Percentiles rank a stretch among this genome's conserved stretches.
Conservation (phyloP, 1,284 basidiomycete species). For the Pseudomicrostroma phylloplanum region DNA sequence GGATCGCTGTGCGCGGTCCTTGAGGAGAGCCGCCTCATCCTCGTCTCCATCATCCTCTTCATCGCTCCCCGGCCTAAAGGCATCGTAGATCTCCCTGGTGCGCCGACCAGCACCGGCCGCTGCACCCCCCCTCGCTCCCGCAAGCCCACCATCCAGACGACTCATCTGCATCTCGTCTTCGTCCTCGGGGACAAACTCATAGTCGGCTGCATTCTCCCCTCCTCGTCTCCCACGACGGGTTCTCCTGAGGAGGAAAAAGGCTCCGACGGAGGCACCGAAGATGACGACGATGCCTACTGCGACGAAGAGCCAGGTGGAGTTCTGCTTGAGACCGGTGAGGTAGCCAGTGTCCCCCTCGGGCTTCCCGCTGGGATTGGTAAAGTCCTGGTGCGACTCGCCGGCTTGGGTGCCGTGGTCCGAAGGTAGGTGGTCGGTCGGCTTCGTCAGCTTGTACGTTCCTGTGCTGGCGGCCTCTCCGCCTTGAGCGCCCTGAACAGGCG, state of each 20-base stretch:
- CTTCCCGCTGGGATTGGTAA: constrained; percentile 46
- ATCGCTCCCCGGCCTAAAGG: constrained; percentile 48
- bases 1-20: background rate
- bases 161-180: constrained; percentile 56
- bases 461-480: constrained; percentile 39
- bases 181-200: constrained; percentile 62
- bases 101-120: constrained; percentile 15
- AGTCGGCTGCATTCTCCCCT: constrained; percentile 53
- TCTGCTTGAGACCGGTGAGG: constrained; percentile 70
- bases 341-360: constrained; percentile 68
- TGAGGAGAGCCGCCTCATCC: constrained; percentile 1
- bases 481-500: constrained; percentile 13
- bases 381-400: constrained; percentile 44
- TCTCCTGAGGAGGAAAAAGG: constrained; percentile 59
- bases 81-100: constrained; percentile 8
- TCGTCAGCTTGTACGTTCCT: constrained; percentile 59
- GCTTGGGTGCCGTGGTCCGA: constrained; percentile 64
- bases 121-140: constrained; percentile 26
- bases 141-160: constrained; percentile 27
- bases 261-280: constrained; percentile 64
- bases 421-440: constrained; percentile 83
- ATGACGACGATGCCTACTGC: constrained; percentile 65
- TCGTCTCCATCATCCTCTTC: constrained; percentile 42
- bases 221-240: constrained; percentile 53
- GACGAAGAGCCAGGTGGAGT: constrained; percentile 76